Evolutionary conservation across 257 asterid genomes (phyloP).

Genomic region (Petrea volubilis): DNA sequence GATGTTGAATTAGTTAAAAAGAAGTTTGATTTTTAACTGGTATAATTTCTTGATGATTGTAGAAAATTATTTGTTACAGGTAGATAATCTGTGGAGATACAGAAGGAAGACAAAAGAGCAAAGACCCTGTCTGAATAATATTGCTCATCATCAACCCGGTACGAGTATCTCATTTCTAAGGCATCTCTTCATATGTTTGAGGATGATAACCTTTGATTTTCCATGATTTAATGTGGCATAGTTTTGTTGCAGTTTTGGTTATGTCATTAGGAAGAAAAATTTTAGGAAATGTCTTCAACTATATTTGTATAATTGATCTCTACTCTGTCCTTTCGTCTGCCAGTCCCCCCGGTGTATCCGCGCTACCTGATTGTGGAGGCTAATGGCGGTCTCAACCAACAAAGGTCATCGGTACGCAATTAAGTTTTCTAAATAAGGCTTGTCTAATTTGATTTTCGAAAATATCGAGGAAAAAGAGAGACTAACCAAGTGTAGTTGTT

Average conservation of each 20-base stretch:
- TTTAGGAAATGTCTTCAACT: not conserved
- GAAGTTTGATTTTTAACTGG: not conserved
- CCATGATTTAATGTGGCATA: not conserved
- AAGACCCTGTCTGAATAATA: slow-evolving; percentile 46
- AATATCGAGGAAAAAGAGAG: not conserved
- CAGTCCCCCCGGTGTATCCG: slow-evolving; percentile 41
- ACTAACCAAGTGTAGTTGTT: not conserved
- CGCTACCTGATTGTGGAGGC: slow-evolving; percentile 72
- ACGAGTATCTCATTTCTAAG: slow-evolving; percentile 11
- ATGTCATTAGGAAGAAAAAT: not conserved
- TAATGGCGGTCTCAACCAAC: slow-evolving; percentile 94
- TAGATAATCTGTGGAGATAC: slow-evolving; percentile 76
- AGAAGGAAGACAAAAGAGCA: slow-evolving; percentile 71
- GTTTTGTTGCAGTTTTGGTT: not conserved
- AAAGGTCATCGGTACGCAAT: slow-evolving; percentile 76
- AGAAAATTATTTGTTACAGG: slow-evolving; percentile 40
- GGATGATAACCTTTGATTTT: not conserved
- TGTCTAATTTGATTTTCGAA: not conserved
- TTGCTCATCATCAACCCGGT: slow-evolving; percentile 39
- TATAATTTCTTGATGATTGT: slow-evolving; percentile 4
- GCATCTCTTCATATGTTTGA: not conserved
- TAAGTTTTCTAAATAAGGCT: not conserved
- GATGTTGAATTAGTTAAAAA: not conserved
- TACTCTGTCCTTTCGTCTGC: not conserved
- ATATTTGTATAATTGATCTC: slow-evolving; percentile 9